These are phyloP conservation scores for Chrysosporium keratinophilum DNA, from an alignment of 2,329 filamentous ascomycete species.

Conservation along the genomic window DNA sequence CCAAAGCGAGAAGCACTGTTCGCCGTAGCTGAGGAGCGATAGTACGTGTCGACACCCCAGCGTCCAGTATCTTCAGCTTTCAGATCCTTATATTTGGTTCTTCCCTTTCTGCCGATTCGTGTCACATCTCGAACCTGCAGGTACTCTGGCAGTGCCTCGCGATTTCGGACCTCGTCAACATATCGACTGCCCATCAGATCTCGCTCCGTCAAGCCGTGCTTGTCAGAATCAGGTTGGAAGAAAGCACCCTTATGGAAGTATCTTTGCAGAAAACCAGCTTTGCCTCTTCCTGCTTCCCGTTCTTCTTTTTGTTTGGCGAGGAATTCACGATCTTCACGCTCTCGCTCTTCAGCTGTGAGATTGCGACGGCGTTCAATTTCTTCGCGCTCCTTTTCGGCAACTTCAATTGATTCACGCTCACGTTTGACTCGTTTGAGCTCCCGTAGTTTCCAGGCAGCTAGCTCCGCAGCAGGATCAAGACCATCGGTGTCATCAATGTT, in stretches of 20 bases:
- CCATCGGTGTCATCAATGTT: slow-evolving; percentile 85
- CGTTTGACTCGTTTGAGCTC: slow-evolving; percentile 83
- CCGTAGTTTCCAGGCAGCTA: slow-evolving; percentile 85
- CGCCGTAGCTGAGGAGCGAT: slow-evolving; percentile 12
- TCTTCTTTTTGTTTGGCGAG: slow-evolving; percentile 71
- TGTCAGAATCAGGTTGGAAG: slow-evolving; percentile 70
- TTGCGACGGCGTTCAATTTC: slow-evolving; percentile 82
- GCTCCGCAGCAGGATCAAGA: slow-evolving; percentile 74
- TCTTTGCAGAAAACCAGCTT: slow-evolving; percentile 85
- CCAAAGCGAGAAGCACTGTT: slow-evolving; percentile 28
- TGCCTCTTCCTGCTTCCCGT: slow-evolving; percentile 59
- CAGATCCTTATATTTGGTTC: slow-evolving; percentile 81
- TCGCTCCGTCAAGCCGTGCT: slow-evolving; percentile 63
- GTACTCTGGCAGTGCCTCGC: slow-evolving; percentile 76
- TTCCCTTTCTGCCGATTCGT: slow-evolving; percentile 82
- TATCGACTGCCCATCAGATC: slow-evolving; percentile 80
- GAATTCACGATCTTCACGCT: slow-evolving; percentile 70
- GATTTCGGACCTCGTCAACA: slow-evolving; percentile 70
- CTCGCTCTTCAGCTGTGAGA: slow-evolving; percentile 74
- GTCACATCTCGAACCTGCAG: slow-evolving; percentile 91
- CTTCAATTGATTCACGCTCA: slow-evolving; percentile 73
- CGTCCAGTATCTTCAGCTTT: slow-evolving; percentile 79
- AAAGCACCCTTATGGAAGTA: slow-evolving; percentile 97
- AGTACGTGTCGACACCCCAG: slow-evolving; percentile 54
- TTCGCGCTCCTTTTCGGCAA: slow-evolving; percentile 70